phyloP scores from a whole-genome alignment of 2,329 filamentous ascomycete species.

The Alternaria gansuensis region DNA sequence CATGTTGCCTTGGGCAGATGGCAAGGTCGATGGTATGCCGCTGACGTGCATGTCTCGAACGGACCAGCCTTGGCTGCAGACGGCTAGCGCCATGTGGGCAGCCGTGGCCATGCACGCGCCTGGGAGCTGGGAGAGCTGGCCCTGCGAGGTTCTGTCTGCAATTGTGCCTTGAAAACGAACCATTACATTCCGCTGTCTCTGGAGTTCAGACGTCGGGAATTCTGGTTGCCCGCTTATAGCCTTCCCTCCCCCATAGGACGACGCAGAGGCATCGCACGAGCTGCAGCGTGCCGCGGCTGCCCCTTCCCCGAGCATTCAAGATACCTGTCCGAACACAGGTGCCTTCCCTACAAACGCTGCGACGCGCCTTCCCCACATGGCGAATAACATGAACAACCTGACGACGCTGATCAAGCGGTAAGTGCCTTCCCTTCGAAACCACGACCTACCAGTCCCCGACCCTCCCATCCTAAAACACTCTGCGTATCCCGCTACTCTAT shows the following conservation, averaged over 20 bases:
- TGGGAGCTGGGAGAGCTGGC: slow-evolving; percentile 8
- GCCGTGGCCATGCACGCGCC: slow-evolving; percentile 15
- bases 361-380: slow-evolving; percentile 63
- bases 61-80: slow-evolving; percentile 26
- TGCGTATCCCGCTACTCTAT: slow-evolving; percentile 5
- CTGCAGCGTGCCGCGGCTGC: slow-evolving; percentile 40
- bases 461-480: slow-evolving; percentile 6
- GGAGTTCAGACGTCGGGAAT: background rate
- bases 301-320: slow-evolving; percentile 36
- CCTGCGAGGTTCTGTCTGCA: slow-evolving; percentile 12
- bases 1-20: background rate
- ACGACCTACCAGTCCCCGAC: background rate
- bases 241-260: background rate
- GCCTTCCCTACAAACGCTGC: slow-evolving; percentile 40
- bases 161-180: slow-evolving; percentile 10
- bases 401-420: slow-evolving; percentile 99
- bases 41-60: slow-evolving; percentile 18
- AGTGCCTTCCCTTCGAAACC: slow-evolving; percentile 43
- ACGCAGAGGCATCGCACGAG: slow-evolving; percentile 17
- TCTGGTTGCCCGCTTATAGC: background rate
- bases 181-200: background rate
- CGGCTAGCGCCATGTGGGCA: slow-evolving; percentile 29
- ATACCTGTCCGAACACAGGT: slow-evolving; percentile 26
- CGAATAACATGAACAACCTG: slow-evolving; percentile 92
- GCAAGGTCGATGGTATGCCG: background rate